phyloP scores from a whole-genome alignment of 768 basidiomycete species.

The Chalciporus piperatus region DNA sequence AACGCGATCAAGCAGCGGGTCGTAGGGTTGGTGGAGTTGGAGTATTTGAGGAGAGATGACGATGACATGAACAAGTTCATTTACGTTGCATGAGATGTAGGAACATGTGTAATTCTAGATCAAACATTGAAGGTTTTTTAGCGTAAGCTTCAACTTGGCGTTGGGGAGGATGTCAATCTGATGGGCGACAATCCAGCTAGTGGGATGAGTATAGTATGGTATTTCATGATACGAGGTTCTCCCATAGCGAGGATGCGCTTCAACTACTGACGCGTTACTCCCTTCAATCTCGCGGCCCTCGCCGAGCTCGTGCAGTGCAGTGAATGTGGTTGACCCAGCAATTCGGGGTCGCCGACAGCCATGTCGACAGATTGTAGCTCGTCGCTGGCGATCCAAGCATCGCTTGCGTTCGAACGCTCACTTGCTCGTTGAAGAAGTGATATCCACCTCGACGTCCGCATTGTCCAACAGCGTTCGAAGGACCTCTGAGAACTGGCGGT shows the following conservation, averaged over 20 bases:
- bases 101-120: neutral
- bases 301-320: neutral
- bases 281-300: neutral
- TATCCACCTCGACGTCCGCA: constrained; percentile 39
- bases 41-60: constrained; percentile 80
- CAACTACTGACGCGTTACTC: neutral
- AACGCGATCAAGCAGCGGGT: constrained; percentile 83
- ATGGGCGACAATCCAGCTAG: too few relatives aligned
- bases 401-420: neutral
- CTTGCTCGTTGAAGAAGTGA: constrained; percentile 4
- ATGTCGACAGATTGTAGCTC: neutral
- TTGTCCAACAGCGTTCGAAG: constrained; percentile 56
- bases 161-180: too few relatives aligned
- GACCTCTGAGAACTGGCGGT: constrained; percentile 57
- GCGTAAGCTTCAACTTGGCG: neutral
- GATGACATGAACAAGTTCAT: constrained; percentile 68
- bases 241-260: neutral
- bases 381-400: neutral
- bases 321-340: neutral
- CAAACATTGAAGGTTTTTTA: neutral
- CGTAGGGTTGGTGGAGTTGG: constrained; percentile 76
- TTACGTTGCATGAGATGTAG: constrained; percentile 64
- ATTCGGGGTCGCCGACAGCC: neutral
- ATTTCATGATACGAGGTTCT: neutral
- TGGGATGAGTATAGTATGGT: neutral